Percentiles rank a stretch among this genome's conserved stretches.
These are phyloP conservation scores for Eurotiales sp. DNA, from an alignment of 2,329 filamentous ascomycete genomes.

Conservation along the genomic window DNA sequence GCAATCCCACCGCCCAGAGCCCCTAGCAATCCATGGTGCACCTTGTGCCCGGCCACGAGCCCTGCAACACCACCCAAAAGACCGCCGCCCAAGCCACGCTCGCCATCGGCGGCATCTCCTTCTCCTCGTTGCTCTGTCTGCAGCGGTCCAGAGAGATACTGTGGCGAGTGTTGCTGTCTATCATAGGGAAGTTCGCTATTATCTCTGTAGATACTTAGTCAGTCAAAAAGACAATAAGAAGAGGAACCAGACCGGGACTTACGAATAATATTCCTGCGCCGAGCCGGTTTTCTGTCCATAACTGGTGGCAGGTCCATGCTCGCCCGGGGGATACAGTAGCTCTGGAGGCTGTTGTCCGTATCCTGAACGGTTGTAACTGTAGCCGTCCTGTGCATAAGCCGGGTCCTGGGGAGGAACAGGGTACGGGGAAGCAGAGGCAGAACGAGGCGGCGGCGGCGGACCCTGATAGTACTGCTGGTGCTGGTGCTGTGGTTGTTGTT, in stretches of 20 bases:
- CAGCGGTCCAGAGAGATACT: not conserved
- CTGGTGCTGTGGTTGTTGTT: conserved; percentile 19
- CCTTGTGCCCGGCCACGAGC: conserved; percentile 54
- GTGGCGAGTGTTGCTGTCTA: conserved; percentile 6
- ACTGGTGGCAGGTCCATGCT: not conserved
- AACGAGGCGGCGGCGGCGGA: conserved; percentile 13
- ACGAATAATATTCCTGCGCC: conserved; percentile 14
- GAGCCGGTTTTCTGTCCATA: conserved; percentile 5
- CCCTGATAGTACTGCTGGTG: not conserved
- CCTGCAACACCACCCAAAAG: conserved; percentile 56
- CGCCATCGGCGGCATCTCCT: conserved; percentile 37
- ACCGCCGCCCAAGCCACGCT: conserved; percentile 56
- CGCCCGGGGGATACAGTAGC: not conserved
- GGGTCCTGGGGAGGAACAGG: conserved; percentile 27
- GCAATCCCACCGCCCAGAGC: conserved; percentile 56
- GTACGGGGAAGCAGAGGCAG: conserved; percentile 23
- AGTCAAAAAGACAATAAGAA: not conserved
- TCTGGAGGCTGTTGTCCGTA: not conserved
- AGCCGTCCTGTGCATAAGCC: conserved; percentile 28
- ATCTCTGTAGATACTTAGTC: not conserved
- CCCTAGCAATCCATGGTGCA: conserved; percentile 55
- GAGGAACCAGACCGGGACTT: not conserved
- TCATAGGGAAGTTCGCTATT: not conserved
- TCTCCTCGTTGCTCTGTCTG: conserved; percentile 4
- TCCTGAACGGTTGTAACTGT: conserved; percentile 2